Percentiles rank a stretch among this genome's conserved stretches.
Conservation (phyloP, 306 rosid species). For the Lithocarpus polystachyus region DNA sequence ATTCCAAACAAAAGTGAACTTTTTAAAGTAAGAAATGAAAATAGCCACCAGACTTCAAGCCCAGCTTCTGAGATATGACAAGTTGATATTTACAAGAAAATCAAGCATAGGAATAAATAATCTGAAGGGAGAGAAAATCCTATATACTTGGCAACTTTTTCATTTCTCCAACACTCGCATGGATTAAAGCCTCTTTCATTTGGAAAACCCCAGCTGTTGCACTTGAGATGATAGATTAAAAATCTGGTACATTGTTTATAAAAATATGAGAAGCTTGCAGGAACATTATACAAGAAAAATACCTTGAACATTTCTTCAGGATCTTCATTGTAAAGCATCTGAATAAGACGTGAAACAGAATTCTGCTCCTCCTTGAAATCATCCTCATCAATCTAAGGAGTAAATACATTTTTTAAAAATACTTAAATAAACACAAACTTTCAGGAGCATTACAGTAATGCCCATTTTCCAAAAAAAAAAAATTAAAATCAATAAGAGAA, state of each 20-base stretch:
- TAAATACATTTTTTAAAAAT: neutral
- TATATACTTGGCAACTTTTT: neutral
- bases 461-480: neutral
- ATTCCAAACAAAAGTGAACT: neutral
- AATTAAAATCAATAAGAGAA: neutral
- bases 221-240: neutral
- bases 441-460: neutral
- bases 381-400: conserved; percentile 77
- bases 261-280: conserved; percentile 17
- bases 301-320: conserved; percentile 94
- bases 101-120: neutral
- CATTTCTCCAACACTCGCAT: neutral
- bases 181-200: neutral
- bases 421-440: neutral
- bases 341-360: conserved; percentile 90
- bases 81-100: neutral
- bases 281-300: conserved; percentile 13
- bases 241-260: neutral
- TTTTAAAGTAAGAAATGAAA: neutral
- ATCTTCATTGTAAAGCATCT: conserved; percentile 86
- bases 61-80: neutral
- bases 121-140: neutral
- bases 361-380: conserved; percentile 98
- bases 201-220: neutral
- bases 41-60: neutral